Conservation (phyloP, 768 basidiomycete species). For the Collybia mongolica region DNA sequence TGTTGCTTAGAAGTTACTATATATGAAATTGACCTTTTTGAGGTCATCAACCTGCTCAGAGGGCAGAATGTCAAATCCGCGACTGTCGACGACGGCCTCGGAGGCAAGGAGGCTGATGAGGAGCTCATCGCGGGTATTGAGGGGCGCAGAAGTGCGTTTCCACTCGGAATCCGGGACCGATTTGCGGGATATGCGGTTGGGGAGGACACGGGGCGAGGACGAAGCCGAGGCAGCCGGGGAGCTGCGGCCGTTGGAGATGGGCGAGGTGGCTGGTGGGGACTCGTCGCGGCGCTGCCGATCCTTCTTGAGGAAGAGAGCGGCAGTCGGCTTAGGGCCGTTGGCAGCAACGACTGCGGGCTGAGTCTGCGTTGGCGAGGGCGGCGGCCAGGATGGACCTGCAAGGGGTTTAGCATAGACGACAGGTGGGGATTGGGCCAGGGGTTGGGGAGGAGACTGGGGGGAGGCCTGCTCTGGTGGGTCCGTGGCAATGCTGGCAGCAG, state of each 20-base stretch:
- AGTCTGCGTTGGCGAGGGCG: slow-evolving; percentile 34
- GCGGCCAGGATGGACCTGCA: slow-evolving; percentile 44
- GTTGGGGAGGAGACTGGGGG: slow-evolving; percentile 11
- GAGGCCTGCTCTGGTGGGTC: slow-evolving; percentile 20
- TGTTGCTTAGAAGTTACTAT: slow-evolving; percentile 1
- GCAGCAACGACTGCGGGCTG: slow-evolving; percentile 17
- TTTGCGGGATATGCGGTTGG: slow-evolving; percentile 10
- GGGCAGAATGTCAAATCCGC: slow-evolving; percentile 73
- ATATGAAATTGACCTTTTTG: slow-evolving; percentile 40
- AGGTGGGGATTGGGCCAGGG: slow-evolving; percentile 17
- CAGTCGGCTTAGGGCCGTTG: slow-evolving; percentile 37
- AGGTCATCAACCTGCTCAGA: slow-evolving; percentile 49
- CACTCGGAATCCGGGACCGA: slow-evolving; percentile 23
- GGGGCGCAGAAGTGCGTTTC: slow-evolving; percentile 33
- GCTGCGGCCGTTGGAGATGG: slow-evolving; percentile 22
- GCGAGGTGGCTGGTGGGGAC: slow-evolving; percentile 14
- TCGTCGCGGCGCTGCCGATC: slow-evolving; percentile 25
- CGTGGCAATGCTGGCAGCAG: slow-evolving; percentile 26
- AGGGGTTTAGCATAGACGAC: slow-evolving; percentile 18
- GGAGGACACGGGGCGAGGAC: slow-evolving; percentile 12
- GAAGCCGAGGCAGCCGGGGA: slow-evolving; percentile 18
- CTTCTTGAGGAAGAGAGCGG: slow-evolving; percentile 52
- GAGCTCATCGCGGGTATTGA: slow-evolving; percentile 77
- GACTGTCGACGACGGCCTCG: slow-evolving; percentile 92
- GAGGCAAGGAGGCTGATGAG: slow-evolving; percentile 88